Evolutionary conservation across 768 basidiomycete genomes (phyloP).

Genomic region (Suillus subluteus): DNA sequence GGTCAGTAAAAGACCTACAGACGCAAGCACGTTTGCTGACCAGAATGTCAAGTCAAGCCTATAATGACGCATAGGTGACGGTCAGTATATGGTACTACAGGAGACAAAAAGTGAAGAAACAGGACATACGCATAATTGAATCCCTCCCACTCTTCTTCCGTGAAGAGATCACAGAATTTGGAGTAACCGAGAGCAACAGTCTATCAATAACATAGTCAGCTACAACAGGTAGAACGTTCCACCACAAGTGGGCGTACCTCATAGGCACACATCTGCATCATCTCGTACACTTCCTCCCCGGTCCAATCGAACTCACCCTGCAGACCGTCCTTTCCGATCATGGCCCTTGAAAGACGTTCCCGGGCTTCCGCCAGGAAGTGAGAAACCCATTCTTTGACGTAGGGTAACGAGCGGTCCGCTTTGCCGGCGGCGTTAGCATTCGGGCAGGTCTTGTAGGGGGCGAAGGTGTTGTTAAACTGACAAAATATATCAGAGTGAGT

Average conservation of each 20-base stretch:
- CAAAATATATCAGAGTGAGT: neutral
- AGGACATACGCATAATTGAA: conserved; percentile 76
- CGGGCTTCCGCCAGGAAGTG: conserved; percentile 74
- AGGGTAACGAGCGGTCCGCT: conserved; percentile 58
- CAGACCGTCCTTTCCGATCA: conserved; percentile 5
- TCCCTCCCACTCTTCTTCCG: conserved; percentile 90
- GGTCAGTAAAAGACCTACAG: neutral
- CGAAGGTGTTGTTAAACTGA: conserved; percentile 83
- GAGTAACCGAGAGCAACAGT: conserved; percentile 93
- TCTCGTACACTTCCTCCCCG: conserved; percentile 70
- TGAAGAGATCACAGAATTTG: conserved; percentile 89
- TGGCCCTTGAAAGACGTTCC: conserved; percentile 45
- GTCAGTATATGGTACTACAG: neutral
- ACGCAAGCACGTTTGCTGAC: conserved; percentile 25
- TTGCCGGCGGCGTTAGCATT: conserved; percentile 57
- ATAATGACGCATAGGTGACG: neutral
- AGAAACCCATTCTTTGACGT: conserved; percentile 65
- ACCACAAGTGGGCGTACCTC: conserved; percentile 51
- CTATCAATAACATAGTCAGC: conserved; percentile 38
- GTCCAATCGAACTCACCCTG: conserved; percentile 59
- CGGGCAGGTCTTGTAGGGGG: conserved; percentile 83
- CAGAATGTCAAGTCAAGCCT: conserved; percentile 73
- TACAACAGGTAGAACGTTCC: neutral
- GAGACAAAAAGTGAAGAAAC: neutral
- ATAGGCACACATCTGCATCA: conserved; percentile 86